A percentile compares a stretch with the other conserved stretches of the same genome.
Evolutionary conservation across 1,284 basidiomycete species (phyloP).

Genomic region (Rhizoctonia solani): DNA sequence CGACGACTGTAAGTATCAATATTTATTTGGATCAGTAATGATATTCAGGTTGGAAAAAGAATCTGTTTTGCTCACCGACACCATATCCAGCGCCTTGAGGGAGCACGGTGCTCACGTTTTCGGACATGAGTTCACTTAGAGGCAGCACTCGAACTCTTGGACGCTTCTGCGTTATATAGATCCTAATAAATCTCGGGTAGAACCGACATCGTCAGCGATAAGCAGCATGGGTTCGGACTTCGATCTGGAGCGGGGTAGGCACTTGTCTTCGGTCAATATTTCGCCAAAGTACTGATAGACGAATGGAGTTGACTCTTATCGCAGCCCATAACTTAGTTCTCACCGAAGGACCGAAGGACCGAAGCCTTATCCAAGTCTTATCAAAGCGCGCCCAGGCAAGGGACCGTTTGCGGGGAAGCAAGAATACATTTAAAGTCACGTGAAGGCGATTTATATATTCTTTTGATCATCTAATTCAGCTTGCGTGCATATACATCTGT

Average conservation of each 20-base stretch:
- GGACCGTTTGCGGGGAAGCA: slow-evolving; percentile 1
- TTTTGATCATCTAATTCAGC: not conserved
- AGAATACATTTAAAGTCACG: slow-evolving; percentile 3
- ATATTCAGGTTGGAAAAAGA: not conserved
- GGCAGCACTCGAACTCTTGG: not conserved
- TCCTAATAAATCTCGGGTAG: not conserved
- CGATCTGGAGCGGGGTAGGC: slow-evolving; percentile 1
- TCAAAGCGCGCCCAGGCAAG: not conserved
- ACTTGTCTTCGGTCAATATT: slow-evolving; percentile 4
- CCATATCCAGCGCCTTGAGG: slow-evolving; percentile 75
- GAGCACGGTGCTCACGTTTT: slow-evolving; percentile 41
- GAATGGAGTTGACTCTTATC: slow-evolving; percentile 5
- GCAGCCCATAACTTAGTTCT: not conserved
- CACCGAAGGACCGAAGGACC: slow-evolving; percentile 32
- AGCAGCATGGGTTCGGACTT: slow-evolving; percentile 21
- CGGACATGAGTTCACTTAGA: slow-evolving; percentile 34
- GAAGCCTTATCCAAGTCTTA: slow-evolving; percentile 32
- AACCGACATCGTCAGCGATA: slow-evolving; percentile 12
- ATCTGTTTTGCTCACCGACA: slow-evolving; percentile 61
- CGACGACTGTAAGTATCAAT: slow-evolving; percentile 7
- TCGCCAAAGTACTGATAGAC: not conserved
- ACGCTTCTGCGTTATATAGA: slow-evolving; percentile 1
- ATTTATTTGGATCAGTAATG: slow-evolving; percentile 50
- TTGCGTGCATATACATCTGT: too few relatives aligned
- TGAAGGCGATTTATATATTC: not conserved